A percentile compares a stretch with the other conserved stretches of the same genome.
These are phyloP conservation scores for Vitis riparia DNA, from an alignment of 164 flowering plant species.

Conservation along the genomic window DNA sequence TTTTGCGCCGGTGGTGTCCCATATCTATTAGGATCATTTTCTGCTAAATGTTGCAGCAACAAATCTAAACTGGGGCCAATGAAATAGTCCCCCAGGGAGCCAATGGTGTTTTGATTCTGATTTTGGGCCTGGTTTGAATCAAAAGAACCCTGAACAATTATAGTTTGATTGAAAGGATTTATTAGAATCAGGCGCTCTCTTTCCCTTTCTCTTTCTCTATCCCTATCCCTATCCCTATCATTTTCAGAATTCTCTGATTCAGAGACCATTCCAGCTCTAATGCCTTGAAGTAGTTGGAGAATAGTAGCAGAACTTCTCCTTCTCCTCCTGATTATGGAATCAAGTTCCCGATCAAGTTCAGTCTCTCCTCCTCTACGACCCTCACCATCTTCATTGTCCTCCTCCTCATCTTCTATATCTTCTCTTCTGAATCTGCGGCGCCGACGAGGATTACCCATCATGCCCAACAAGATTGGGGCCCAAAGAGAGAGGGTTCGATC, in stretches of 20 bases:
- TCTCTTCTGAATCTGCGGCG: conserved; percentile 29
- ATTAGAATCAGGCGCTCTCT: conserved; percentile 52
- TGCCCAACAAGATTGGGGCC: conserved; percentile 57
- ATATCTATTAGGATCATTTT: conserved; percentile 82
- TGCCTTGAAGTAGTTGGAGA: conserved; percentile 59
- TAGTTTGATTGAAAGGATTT: conserved; percentile 56
- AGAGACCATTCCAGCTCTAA: conserved; percentile 44
- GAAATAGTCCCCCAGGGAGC: conserved; percentile 72
- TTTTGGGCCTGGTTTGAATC: conserved; percentile 24
- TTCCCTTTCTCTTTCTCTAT: conserved; percentile 20
- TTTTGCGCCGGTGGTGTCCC: conserved; percentile 91
- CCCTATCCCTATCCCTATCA: conserved; percentile 13
- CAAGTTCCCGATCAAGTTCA: conserved; percentile 47
- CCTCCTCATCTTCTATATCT: conserved; percentile 27
- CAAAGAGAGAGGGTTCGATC: conserved; percentile 64
- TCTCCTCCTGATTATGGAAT: conserved; percentile 47
- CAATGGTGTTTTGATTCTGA: conserved; percentile 29
- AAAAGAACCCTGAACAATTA: conserved; percentile 49
- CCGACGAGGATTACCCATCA: conserved; percentile 38
- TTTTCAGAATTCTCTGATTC: conserved; percentile 40
- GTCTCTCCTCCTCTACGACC: conserved; percentile 26
- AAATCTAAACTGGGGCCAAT: conserved; percentile 74
- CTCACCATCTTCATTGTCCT: conserved; percentile 13
- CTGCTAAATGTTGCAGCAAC: conserved; percentile 82
- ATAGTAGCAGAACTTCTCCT: conserved; percentile 68